A percentile compares a stretch with the other conserved stretches of the same genome.
Evolutionary conservation across 768 basidiomycete genomes (phyloP).

Genomic region (Boletus pseudo-olivaceus): DNA sequence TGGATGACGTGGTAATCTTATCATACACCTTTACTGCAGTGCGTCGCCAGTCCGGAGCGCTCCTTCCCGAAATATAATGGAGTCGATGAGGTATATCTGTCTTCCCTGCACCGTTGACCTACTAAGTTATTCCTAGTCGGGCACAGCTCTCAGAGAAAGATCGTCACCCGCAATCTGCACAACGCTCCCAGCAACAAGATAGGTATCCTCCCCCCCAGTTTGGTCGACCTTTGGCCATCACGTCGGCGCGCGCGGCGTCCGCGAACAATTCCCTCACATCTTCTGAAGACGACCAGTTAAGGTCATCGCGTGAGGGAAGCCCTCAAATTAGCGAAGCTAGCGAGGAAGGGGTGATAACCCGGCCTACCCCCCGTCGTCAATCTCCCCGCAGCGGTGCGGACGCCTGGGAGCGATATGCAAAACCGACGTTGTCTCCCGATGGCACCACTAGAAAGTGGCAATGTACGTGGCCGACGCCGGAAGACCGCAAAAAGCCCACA

Average conservation of each 20-base stretch:
- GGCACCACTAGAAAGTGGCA: slow-evolving; percentile 37
- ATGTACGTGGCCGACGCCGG: slow-evolving; percentile 40
- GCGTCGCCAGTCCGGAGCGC: slow-evolving; percentile 9
- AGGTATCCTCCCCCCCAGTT: slow-evolving; percentile 3
- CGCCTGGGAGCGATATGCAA: slow-evolving; percentile 34
- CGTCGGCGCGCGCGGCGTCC: slow-evolving; percentile 15
- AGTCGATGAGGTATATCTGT: slow-evolving; percentile 27
- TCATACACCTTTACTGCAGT: slow-evolving; percentile 9
- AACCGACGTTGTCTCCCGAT: slow-evolving; percentile 31
- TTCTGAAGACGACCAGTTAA: slow-evolving; percentile 30
- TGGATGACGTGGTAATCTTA: slow-evolving; percentile 7
- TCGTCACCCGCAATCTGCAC: slow-evolving; percentile 5
- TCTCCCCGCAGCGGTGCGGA: slow-evolving; percentile 30
- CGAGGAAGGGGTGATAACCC: slow-evolving; percentile 19
- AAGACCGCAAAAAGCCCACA: slow-evolving; percentile 28
- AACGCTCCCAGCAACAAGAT: slow-evolving; percentile 13
- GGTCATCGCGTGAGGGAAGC: slow-evolving; percentile 29
- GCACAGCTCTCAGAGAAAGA: slow-evolving; percentile 21
- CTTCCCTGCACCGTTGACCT: neutral
- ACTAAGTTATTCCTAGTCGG: slow-evolving; percentile 19
- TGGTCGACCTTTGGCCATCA: slow-evolving; percentile 6
- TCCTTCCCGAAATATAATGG: slow-evolving; percentile 20
- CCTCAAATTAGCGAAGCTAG: slow-evolving; percentile 32
- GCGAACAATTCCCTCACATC: slow-evolving; percentile 18
- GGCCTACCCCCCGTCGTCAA: slow-evolving; percentile 18